A percentile compares a stretch with the other conserved stretches of the same genome.
Conservation (phyloP, 2,329 filamentous ascomycete genomes). For the Cladophialophora carrionii region DNA sequence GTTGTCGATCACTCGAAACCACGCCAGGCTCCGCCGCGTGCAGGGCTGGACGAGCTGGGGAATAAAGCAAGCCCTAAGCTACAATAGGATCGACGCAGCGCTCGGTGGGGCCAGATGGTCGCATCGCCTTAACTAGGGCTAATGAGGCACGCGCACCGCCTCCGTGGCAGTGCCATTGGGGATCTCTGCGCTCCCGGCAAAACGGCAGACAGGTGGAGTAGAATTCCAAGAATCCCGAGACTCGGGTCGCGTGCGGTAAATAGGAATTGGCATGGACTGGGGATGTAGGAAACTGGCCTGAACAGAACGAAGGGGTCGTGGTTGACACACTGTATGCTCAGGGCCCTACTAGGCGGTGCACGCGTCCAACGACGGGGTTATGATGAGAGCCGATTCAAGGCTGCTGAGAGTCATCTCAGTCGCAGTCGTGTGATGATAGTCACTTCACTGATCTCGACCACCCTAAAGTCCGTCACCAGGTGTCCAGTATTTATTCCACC, state of each 20-base stretch:
- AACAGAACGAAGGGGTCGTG: neutral
- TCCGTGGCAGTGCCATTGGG: too few species aligned
- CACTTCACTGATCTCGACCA: neutral
- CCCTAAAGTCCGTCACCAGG: slow-evolving; percentile 43
- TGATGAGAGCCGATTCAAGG: neutral
- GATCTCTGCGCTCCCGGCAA: neutral
- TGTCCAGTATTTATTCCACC: slow-evolving; percentile 46
- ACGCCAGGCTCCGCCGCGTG: neutral
- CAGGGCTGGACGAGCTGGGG: neutral
- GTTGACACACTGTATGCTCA: neutral
- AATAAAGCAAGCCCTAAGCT: neutral
- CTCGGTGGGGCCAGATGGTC: neutral
- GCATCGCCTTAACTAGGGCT: neutral
- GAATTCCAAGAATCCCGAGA: neutral
- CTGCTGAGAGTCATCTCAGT: neutral
- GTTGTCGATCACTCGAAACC: neutral
- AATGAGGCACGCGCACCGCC: neutral
- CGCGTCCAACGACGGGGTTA: neutral
- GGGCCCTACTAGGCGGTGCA: neutral
- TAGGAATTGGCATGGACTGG: neutral
- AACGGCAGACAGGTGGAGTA: neutral
- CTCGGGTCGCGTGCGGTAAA: neutral
- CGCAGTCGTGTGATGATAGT: neutral
- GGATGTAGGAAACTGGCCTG: neutral
- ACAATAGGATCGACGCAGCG: neutral